A percentile compares a stretch with the other conserved stretches of the same genome.
Evolutionary conservation across 768 basidiomycete genomes (phyloP).

Genomic region (Lactarius evosmus): DNA sequence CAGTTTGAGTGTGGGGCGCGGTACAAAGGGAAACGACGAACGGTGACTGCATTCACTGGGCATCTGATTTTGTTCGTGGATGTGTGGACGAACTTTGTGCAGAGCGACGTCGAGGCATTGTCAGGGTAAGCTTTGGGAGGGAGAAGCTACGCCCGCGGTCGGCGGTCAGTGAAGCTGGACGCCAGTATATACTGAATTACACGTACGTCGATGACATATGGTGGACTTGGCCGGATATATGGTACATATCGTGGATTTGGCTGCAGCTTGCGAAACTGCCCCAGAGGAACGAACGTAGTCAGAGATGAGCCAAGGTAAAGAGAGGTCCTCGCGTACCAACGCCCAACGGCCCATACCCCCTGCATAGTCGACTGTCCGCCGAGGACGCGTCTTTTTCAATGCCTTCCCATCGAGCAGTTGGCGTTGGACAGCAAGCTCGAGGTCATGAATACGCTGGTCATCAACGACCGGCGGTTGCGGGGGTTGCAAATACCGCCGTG

Average conservation of each 20-base stretch:
- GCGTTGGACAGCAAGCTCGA: conserved; percentile 71
- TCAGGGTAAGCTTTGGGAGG: conserved; percentile 90
- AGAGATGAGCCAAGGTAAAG: neutral
- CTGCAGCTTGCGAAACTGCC: conserved; percentile 70
- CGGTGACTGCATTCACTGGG: conserved; percentile 93
- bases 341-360: conserved; percentile 85
- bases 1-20: conserved; percentile 2
- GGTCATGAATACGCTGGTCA: conserved; percentile 69
- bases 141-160: conserved; percentile 58
- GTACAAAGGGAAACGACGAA: conserved; percentile 41
- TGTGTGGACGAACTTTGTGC: conserved; percentile 96
- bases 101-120: conserved; percentile 90
- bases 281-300: neutral
- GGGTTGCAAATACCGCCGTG: conserved; percentile 59
- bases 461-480: conserved; percentile 83
- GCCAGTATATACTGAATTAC: conserved; percentile 24
- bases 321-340: conserved; percentile 45
- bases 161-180: conserved; percentile 17
- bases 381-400: conserved; percentile 87
- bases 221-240: conserved; percentile 77
- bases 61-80: conserved; percentile 98
- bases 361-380: conserved; percentile 93
- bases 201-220: conserved; percentile 85
- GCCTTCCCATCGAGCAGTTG: conserved; percentile 76
- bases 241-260: conserved; percentile 76